These are phyloP conservation scores for Hygrophila difformis DNA, from an alignment of 257 asterid species.

Conservation along the genomic window DNA sequence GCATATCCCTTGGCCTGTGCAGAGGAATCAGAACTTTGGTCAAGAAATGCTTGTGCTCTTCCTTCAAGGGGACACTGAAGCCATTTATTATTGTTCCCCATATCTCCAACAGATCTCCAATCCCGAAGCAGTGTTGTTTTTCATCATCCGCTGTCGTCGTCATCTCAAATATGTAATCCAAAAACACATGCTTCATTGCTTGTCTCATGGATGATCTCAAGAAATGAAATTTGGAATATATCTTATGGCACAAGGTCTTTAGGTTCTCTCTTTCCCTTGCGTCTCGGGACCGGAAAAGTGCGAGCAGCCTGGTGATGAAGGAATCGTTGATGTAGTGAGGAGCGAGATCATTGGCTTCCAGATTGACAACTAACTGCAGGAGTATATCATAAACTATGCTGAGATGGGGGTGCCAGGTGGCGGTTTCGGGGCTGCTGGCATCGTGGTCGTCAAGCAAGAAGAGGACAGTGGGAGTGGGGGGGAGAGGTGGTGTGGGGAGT, in stretches of 20 bases:
- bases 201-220: conserved; percentile 69
- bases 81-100: conserved; percentile 78
- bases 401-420: conserved; percentile 66
- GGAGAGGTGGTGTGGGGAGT: conserved; percentile 33
- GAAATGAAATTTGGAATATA: conserved; percentile 47
- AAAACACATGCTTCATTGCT: conserved; percentile 60
- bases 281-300: conserved; percentile 65
- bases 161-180: conserved; percentile 48
- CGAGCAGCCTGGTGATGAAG: conserved; percentile 47
- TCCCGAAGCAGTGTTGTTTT: conserved; percentile 51
- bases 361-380: conserved; percentile 26
- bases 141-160: conserved; percentile 19
- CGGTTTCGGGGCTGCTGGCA: conserved; percentile 26
- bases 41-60: conserved; percentile 64
- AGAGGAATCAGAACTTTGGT: conserved; percentile 51
- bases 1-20: conserved; percentile 67
- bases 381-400: conserved; percentile 66
- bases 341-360: conserved; percentile 27
- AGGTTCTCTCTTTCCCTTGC: conserved; percentile 61
- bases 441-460: conserved; percentile 65
- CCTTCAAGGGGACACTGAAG: conserved; percentile 64
- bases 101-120: conserved; percentile 74
- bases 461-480: neutral
- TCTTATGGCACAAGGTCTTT: conserved; percentile 55
- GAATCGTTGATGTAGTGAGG: conserved; percentile 29